These are phyloP conservation scores for Delphinella strobiligena DNA, from an alignment of 2,329 filamentous ascomycete species.

Conservation along the genomic window DNA sequence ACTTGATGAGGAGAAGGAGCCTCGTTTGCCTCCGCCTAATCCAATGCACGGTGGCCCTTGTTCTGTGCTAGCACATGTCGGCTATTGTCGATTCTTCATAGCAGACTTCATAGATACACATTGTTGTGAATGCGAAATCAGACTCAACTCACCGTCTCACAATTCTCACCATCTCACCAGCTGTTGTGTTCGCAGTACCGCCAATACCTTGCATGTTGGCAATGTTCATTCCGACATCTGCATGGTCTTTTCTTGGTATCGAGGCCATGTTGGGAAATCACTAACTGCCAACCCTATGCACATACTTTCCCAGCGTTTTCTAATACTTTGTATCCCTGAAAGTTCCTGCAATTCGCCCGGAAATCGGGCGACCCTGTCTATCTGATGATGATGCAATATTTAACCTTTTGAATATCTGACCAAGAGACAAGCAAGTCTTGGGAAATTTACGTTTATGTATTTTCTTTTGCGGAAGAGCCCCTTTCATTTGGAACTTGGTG, in stretches of 20 bases:
- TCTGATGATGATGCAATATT: too few relatives aligned
- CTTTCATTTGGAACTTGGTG: too few relatives aligned
- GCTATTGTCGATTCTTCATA: not conserved
- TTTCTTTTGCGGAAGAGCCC: too few relatives aligned
- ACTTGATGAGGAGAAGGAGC: not conserved
- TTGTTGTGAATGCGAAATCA: not conserved
- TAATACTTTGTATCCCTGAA: too few relatives aligned
- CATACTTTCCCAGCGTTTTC: too few relatives aligned
- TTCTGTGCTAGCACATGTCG: not conserved
- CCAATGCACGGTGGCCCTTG: too few relatives aligned
- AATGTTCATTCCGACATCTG: constrained; percentile 16
- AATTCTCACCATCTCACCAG: not conserved
- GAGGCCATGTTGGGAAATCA: constrained; percentile 42
- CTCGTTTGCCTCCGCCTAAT: not conserved
- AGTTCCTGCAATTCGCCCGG: too few relatives aligned
- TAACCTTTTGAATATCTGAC: too few relatives aligned
- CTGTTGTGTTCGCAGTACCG: not conserved
- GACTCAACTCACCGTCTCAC: not conserved
- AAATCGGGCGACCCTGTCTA: too few relatives aligned
- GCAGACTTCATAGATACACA: not conserved
- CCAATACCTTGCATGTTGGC: constrained; percentile 4
- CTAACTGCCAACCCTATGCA: too few relatives aligned
- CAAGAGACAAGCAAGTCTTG: too few relatives aligned
- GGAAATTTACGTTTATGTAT: too few relatives aligned
- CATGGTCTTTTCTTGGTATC: constrained; percentile 35